phyloP scores from a whole-genome alignment of 768 basidiomycete genomes.

The Suillus sp. region DNA sequence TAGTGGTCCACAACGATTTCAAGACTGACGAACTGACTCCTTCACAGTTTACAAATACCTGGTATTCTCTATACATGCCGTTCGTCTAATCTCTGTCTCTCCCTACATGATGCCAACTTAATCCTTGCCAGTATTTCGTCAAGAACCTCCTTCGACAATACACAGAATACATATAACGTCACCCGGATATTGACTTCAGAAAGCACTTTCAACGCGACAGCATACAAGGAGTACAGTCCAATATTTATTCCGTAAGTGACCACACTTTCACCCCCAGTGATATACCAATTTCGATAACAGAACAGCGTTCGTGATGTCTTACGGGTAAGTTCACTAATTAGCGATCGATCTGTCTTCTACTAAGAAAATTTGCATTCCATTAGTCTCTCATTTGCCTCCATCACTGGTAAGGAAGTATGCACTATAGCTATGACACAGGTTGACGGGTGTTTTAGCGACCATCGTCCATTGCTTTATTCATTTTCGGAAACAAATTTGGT shows the following conservation, averaged over 20 bases:
- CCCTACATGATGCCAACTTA: constrained; percentile 5
- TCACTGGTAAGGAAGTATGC: constrained; percentile 55
- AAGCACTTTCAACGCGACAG: constrained; percentile 53
- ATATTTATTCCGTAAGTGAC: constrained; percentile 52
- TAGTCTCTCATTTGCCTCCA: constrained; percentile 79
- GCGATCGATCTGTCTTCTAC: no score
- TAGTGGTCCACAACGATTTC: constrained; percentile 50
- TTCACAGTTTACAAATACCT: constrained; percentile 59
- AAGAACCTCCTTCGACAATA: constrained; percentile 64
- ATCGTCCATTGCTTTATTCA: constrained; percentile 48
- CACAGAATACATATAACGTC: constrained; percentile 57
- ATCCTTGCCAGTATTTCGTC: constrained; percentile 52
- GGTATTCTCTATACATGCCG: constrained; percentile 62
- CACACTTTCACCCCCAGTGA: constrained; percentile 10
- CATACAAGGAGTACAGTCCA: constrained; percentile 58
- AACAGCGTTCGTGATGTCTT: constrained; percentile 30
- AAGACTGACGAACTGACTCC: constrained; percentile 7
- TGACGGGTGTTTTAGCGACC: constrained; percentile 22
- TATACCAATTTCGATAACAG: constrained; percentile 17
- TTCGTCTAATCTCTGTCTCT: constrained; percentile 30
- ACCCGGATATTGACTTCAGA: constrained; percentile 54
- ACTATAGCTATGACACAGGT: background rate
- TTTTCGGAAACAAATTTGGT: constrained; percentile 80
- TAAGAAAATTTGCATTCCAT: constrained; percentile 45
- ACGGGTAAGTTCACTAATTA: constrained; percentile 28